Percentiles rank a stretch among this genome's conserved stretches.
Evolutionary conservation across 768 basidiomycete genomes (phyloP).

Genomic region (Pleurotus eryngii): DNA sequence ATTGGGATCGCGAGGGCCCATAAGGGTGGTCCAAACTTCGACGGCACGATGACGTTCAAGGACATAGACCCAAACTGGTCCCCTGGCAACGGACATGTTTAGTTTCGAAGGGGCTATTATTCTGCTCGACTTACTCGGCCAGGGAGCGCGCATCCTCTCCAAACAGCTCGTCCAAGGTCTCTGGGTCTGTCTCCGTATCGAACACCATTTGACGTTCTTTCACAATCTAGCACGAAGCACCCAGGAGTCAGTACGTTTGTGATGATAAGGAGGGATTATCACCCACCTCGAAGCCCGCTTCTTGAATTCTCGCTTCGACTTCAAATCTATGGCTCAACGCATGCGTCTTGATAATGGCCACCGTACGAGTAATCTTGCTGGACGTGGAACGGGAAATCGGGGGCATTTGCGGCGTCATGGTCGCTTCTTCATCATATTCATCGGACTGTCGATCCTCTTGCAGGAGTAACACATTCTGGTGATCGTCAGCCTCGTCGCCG

Average conservation of each 20-base stretch:
- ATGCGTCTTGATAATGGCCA: slow-evolving; percentile 83
- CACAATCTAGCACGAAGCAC: slow-evolving; percentile 52
- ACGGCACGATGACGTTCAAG: slow-evolving; percentile 81
- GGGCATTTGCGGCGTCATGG: not conserved
- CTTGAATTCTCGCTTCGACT: slow-evolving; percentile 75
- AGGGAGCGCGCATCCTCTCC: slow-evolving; percentile 73
- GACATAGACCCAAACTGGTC: slow-evolving; percentile 90
- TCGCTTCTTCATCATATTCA: not conserved
- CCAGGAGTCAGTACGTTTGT: slow-evolving; percentile 1
- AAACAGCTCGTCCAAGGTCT: slow-evolving; percentile 75
- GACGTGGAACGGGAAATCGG: slow-evolving; percentile 2
- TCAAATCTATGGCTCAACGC: slow-evolving; percentile 72
- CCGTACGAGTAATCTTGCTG: slow-evolving; percentile 52
- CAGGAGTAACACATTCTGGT: not conserved
- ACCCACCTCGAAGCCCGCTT: slow-evolving; percentile 79
- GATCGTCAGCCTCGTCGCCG: not conserved
- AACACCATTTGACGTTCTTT: slow-evolving; percentile 91
- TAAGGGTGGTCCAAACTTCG: slow-evolving; percentile 74
- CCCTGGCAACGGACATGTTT: slow-evolving; percentile 37
- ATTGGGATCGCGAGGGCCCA: slow-evolving; percentile 64
- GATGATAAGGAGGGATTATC: slow-evolving; percentile 1
- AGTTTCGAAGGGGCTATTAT: slow-evolving; percentile 2
- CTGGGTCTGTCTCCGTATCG: slow-evolving; percentile 78
- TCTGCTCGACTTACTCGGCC: slow-evolving; percentile 60
- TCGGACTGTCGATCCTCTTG: not conserved